phyloP scores from a whole-genome alignment of 208 protist genomes.

The Entamoeba invadens region DNA sequence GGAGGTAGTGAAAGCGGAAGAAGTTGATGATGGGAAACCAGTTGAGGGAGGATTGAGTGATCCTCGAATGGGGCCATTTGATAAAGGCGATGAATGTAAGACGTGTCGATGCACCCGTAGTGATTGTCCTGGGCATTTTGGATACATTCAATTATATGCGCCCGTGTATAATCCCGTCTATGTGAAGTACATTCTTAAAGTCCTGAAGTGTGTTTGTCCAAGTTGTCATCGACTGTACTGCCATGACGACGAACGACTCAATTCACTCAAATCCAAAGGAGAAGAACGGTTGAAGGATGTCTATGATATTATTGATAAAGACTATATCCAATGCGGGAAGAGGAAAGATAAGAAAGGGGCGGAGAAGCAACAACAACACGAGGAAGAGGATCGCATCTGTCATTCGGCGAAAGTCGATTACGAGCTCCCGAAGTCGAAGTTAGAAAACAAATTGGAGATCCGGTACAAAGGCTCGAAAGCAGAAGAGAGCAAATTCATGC shows the following conservation, averaged over 20 bases:
- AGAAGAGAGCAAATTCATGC: not conserved
- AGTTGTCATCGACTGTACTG: slow-evolving; percentile 50
- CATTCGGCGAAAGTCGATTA: not conserved
- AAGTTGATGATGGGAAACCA: slow-evolving; percentile 37
- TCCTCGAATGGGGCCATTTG: slow-evolving; percentile 56
- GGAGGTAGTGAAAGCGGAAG: not conserved
- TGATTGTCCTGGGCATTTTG: slow-evolving; percentile 86
- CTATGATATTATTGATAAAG: slow-evolving; percentile 47
- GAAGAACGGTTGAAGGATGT: slow-evolving; percentile 26
- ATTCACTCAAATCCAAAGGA: not conserved
- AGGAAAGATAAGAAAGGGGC: not conserved
- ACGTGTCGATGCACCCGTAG: slow-evolving; percentile 39
- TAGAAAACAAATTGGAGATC: not conserved
- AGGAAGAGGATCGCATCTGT: slow-evolving; percentile 14
- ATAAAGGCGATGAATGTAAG: slow-evolving; percentile 40
- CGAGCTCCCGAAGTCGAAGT: not conserved
- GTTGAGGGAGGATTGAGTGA: slow-evolving; percentile 53
- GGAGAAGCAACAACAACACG: not conserved
- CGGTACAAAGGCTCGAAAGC: not conserved
- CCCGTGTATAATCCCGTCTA: slow-evolving; percentile 89
- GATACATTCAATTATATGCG: slow-evolving; percentile 83
- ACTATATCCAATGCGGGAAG: not conserved
- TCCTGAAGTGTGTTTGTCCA: slow-evolving; percentile 81
- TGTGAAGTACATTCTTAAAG: slow-evolving; percentile 68
- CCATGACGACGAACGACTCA: not conserved